Base-by-base conservation (phyloP, 768 basidiomycete species). In the Boletales sp. region DNA sequence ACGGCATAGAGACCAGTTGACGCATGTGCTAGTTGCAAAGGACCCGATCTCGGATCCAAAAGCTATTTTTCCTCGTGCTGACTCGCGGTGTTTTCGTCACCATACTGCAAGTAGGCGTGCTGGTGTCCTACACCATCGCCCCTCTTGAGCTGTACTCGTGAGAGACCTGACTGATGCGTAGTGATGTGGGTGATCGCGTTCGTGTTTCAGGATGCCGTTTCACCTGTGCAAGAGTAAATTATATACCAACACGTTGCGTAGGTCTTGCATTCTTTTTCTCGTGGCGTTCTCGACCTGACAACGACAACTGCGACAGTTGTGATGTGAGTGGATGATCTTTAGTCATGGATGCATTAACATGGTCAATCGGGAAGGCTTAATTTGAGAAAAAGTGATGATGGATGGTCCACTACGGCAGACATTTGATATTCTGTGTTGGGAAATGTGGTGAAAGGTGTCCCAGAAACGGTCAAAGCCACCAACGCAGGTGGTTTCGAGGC, bases 81-180 rank as follows among this genome's bases (percentile, higher is more conserved):
- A 53, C 38, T 32, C 51, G 54, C 9, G 58, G 58, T n/a, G 29
- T 56, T 46, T 49, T 59, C 24, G 54, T 51, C 24, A 59, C 51
- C 34, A 24, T 52, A 29, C 24, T 51, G 15, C 57, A 56, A 42
- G 47, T 56, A 2, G 35, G 39, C 32, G 29, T 42, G 11, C 13
- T 52, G 18, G 38, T 40, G 18, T n/a, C 34, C 27, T 48, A 50
- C 30, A 27, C 35, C n/a, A 15, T 39, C 24, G 30, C 43, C 11
- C 35, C 42, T 30, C 14, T 19, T 10, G 13, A 48, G 36, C 17
- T 56, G 21, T 43, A 59, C 44, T 54, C 50, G 58, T 51, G 36
- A 46, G 46, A 29, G 29, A 29, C 29, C 30, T 10, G 9, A 13
- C 29, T 13, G 19, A 32, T 31, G 44, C 18, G 27, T 4, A 30